A percentile compares a stretch with the other conserved stretches of the same genome.
These are phyloP conservation scores for Aspergillus taichungensis DNA, from an alignment of 495 filamentous ascomycete genomes.

Conservation along the genomic window DNA sequence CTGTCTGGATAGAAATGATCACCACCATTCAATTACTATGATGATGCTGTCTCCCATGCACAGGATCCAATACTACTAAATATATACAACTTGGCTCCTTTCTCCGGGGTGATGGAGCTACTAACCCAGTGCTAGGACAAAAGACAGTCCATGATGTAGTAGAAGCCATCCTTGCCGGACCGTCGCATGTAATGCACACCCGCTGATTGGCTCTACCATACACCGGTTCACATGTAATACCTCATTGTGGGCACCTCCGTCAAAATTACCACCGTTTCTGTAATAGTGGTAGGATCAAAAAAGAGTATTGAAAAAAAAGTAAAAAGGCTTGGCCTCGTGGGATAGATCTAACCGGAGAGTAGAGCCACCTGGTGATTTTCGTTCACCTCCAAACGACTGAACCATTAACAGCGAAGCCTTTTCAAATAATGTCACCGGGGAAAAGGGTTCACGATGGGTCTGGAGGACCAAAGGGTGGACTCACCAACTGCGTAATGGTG, in stretches of 20 bases:
- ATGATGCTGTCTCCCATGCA: neutral
- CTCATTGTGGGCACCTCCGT: too few species aligned
- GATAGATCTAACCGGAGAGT: neutral
- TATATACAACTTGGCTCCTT: too few species aligned
- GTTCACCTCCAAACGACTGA: neutral
- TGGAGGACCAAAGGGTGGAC: neutral
- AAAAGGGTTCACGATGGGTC: constrained; percentile 7
- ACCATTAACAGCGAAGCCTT: constrained; percentile 9
- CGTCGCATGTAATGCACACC: too few species aligned
- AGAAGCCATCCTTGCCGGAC: too few species aligned
- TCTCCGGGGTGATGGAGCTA: too few species aligned
- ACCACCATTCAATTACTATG: neutral
- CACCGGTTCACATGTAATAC: too few species aligned
- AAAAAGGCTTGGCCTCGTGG: neutral
- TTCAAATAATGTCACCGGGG: constrained; percentile 7
- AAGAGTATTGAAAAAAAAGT: too few species aligned
- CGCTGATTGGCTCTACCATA: neutral
- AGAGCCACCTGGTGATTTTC: too few species aligned
- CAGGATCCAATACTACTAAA: neutral
- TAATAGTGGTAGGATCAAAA: neutral
- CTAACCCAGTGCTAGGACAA: too few species aligned
- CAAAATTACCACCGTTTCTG: constrained; percentile 2
- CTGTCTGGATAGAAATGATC: neutral
- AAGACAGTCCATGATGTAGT: too few species aligned
- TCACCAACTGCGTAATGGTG: neutral